These are phyloP conservation scores for Pseudomonodictys pantanalensis DNA, from an alignment of 495 filamentous ascomycete genomes.

Conservation along the genomic window DNA sequence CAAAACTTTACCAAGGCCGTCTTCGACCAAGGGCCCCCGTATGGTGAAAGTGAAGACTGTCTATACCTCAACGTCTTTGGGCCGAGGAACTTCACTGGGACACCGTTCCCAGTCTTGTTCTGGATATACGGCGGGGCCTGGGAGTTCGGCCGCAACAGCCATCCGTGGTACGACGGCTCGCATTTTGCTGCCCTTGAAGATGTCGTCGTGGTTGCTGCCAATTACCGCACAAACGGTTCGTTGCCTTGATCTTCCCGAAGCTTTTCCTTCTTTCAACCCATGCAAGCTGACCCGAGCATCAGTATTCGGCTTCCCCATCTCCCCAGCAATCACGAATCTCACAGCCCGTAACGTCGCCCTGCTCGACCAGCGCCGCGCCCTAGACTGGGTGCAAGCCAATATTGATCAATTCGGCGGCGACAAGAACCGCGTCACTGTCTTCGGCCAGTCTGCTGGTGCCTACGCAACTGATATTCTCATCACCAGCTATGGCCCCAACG, in stretches of 20 bases:
- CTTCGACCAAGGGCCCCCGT: constrained; percentile 37
- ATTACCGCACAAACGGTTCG: constrained; percentile 29
- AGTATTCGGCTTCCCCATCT: constrained; percentile 24
- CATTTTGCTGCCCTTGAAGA: constrained; percentile 26
- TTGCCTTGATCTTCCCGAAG: too few relatives aligned
- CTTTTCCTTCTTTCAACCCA: not conserved
- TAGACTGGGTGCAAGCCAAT: constrained; percentile 26
- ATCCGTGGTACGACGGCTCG: constrained; percentile 21
- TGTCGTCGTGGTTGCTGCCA: constrained; percentile 25
- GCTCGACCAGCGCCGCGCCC: constrained; percentile 23
- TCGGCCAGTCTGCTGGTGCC: constrained; percentile 26
- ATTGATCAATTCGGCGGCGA: constrained; percentile 25
- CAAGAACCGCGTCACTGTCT: constrained; percentile 13
- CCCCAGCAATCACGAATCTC: constrained; percentile 7
- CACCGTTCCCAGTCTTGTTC: constrained; percentile 38
- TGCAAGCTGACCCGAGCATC: not conserved
- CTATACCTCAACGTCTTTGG: constrained; percentile 43
- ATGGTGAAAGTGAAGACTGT: constrained; percentile 44
- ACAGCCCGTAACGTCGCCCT: constrained; percentile 23
- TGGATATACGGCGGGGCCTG: constrained; percentile 33
- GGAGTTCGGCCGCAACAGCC: constrained; percentile 14
- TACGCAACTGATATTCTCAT: constrained; percentile 14
- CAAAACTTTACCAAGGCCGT: constrained; percentile 35
- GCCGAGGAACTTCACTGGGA: constrained; percentile 44
- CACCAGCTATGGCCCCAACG: constrained; percentile 3